Base-by-base conservation (phyloP, 768 basidiomycete species). In the Psilocybe sp. region DNA sequence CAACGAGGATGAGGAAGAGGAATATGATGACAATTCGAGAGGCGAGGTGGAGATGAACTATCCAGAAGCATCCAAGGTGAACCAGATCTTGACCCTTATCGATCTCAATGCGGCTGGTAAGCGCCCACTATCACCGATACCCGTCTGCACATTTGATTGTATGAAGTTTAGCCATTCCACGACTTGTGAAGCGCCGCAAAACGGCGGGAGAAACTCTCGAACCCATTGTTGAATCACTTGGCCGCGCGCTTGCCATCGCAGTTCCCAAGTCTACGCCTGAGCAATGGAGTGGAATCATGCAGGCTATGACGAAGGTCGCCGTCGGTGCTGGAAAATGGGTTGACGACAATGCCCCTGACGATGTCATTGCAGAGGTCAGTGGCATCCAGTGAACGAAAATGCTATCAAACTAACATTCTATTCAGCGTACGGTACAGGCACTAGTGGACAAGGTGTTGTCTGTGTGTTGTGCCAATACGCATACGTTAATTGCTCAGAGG, bases 401-500 rank as follows among this genome's bases (percentile, higher is more conserved):
- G 23, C 23, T 7, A 7, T 28, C 23, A 28, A 28, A 28, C 49
- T n/a, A 31, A 56, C 37, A 20, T 45, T 36, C n/a, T 43, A 28
- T 41, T 2, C 41, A 67, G 67, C 14, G 8, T 5, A 44, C 61
- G 12, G 16, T 68, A 39, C 57, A 58, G 42, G 44, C 38, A 13
- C 34, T 66, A 4, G 41, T 70, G 13, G 54, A 58, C 36, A 35
- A 18, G 9, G 45, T 54, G 7, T 28, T 64, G 34, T 18, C 48
- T 18, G 35, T 51, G 5, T 77, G 66, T 52, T 64, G 70, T 13
- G 58, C 61, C 38, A 73, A 62, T 35, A 69, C 82, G 15, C 67
- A 73, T 31, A 67, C 72, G 2, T 70, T 61, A 9, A 62, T 82
- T 3, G 76, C 82, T 1, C 70, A 76, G 49, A 65, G 77, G 44